Conservation (phyloP, 1,284 basidiomycete genomes). For the Takashimella tepidaria region DNA sequence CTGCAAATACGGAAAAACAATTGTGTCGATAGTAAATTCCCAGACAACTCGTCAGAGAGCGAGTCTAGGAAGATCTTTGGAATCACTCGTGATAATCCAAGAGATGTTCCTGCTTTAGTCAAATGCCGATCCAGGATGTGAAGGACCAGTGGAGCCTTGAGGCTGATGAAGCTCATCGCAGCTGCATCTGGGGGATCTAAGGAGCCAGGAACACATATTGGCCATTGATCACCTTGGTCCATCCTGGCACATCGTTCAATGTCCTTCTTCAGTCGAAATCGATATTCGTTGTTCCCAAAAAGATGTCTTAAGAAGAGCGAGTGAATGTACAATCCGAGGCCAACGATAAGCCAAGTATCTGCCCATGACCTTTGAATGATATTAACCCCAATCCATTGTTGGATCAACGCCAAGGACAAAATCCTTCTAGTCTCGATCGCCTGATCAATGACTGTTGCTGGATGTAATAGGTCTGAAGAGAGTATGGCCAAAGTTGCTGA, state of each 20-base stretch:
- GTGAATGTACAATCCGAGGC: constrained; percentile 84
- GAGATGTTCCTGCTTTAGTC: constrained; percentile 89
- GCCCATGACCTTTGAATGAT: constrained; percentile 92
- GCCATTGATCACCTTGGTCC: constrained; percentile 86
- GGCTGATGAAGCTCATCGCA: constrained; percentile 79
- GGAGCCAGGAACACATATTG: constrained; percentile 81
- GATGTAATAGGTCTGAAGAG: constrained; percentile 78
- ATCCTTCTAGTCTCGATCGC: constrained; percentile 84
- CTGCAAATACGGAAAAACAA: constrained; percentile 86
- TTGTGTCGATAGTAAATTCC: constrained; percentile 82
- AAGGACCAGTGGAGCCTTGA: constrained; percentile 90
- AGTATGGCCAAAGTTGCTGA: constrained; percentile 78
- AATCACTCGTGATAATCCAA: constrained; percentile 88
- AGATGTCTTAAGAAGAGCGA: constrained; percentile 81
- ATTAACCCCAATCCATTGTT: constrained; percentile 97
- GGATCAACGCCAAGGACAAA: constrained; percentile 81
- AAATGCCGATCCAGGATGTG: constrained; percentile 92
- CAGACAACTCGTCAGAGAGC: constrained; percentile 81
- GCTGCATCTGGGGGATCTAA: constrained; percentile 75
- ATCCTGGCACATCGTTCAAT: constrained; percentile 86
- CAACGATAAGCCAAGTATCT: constrained; percentile 94
- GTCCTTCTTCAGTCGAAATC: constrained; percentile 92
- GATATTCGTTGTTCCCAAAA: constrained; percentile 95
- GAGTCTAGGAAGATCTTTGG: constrained; percentile 94
- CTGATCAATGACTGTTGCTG: constrained; percentile 87